Conservation (phyloP, 148 eudicot species). For the Persicaria maculosa region DNA sequence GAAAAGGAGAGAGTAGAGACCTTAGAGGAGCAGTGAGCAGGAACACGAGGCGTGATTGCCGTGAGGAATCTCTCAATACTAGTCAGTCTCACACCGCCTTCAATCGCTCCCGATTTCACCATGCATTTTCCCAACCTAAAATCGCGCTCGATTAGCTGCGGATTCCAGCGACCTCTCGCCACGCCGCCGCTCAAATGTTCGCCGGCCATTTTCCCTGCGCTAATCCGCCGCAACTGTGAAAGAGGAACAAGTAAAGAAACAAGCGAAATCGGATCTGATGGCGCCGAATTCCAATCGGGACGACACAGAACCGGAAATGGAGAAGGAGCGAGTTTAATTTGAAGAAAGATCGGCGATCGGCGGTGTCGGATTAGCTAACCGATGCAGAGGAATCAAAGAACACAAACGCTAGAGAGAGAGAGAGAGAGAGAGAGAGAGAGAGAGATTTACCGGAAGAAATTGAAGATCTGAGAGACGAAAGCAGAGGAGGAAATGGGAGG, state of each 20-base stretch:
- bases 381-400: no score
- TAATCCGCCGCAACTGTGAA: not conserved
- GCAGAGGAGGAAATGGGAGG: not conserved
- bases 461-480: not conserved
- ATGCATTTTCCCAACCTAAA: not conserved
- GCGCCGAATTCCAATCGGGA: not conserved
- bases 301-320: not conserved
- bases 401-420: not conserved
- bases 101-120: not conserved
- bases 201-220: not conserved
- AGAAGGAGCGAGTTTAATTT: not conserved
- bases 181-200: not conserved
- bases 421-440: not conserved
- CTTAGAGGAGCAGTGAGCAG: conserved; percentile 11
- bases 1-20: conserved; percentile 2
- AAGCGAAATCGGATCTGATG: not conserved
- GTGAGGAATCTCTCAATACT: conserved; percentile 12
- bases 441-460: not conserved
- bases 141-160: not conserved
- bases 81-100: not conserved
- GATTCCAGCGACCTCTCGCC: not conserved
- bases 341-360: not conserved
- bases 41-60: conserved; percentile 14
- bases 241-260: not conserved
- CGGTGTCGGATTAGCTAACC: not conserved